Base-by-base conservation (phyloP, 2,329 filamentous ascomycete species). In the Penicillium hesseltinei region DNA sequence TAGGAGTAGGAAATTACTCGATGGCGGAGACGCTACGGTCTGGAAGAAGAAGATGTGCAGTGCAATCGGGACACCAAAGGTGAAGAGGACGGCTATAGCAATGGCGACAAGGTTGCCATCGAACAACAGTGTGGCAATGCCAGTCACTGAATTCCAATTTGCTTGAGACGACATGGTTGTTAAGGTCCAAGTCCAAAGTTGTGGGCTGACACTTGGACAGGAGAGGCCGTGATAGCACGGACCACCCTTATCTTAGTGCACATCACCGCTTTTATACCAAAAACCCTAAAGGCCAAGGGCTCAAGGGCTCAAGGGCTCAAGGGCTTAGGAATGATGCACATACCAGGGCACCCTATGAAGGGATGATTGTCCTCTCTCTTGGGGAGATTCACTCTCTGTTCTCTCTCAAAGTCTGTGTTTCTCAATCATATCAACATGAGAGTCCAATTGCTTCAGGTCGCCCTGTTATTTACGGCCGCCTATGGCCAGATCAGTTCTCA, bases 31-130 rank as follows among this genome's bases (percentile, higher is more conserved):
- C 15, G 86, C 82, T 39, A 83, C 83, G 49, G 84, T 81, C 54
- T 83, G 84, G 73, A 91, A 86, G 70, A 96, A 83, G 71, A 88
- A 78, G 57, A 84, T 73, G 78, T 97, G 94, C 47, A 97, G 81
- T 54, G 96, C 71, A 51, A 96, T 70, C 21, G 94, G 94, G 29
- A 90, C 79, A 54, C 88, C 75, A 63, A 97, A 72, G 59, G 90
- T 84, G 69, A 96, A 79, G 56, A 91, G 63, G 21, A 89, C 69
- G 15, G 91, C 89, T 70, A 93, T 72, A 60, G 87, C 65, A 67
- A 97, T 78, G 21, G 74, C 72, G 21, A 75, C 47, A 17, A 70
- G 71, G 48, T 73, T 77, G 46, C 76, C 77, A 58, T 76, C 75
- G 45, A 80, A 74, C 43, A 80, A 64, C 49, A 70, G 68, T 33